Conservation (phyloP, 2,329 filamentous ascomycete genomes). For the Scorias spongiosa region DNA sequence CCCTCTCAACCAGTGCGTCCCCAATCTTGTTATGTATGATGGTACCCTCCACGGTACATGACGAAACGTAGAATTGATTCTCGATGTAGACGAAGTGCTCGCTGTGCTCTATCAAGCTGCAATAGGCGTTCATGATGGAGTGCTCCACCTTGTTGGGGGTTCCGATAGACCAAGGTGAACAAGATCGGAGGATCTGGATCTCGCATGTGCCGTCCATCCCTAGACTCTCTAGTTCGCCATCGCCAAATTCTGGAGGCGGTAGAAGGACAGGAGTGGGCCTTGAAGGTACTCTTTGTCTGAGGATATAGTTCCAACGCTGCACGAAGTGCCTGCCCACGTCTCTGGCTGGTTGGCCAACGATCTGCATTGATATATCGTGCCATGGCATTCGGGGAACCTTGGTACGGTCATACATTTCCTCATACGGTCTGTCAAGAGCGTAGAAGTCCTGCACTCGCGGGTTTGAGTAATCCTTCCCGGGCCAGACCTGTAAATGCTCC, state of each 20-base stretch:
- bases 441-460: slow-evolving; percentile 92
- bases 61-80: slow-evolving; percentile 97
- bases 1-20: slow-evolving; percentile 83
- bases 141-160: slow-evolving; percentile 71
- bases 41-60: slow-evolving; percentile 72
- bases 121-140: slow-evolving; percentile 90
- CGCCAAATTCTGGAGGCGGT: slow-evolving; percentile 80
- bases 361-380: slow-evolving; percentile 97
- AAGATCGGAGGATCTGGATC: slow-evolving; percentile 86
- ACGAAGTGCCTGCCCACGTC: slow-evolving; percentile 94
- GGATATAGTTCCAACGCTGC: slow-evolving; percentile 93
- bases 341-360: slow-evolving; percentile 86
- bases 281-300: slow-evolving; percentile 83
- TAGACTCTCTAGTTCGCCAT: slow-evolving; percentile 70
- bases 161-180: slow-evolving; percentile 80
- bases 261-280: slow-evolving; percentile 85
- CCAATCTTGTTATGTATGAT: slow-evolving; percentile 88
- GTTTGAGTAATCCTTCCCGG: slow-evolving; percentile 97
- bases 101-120: slow-evolving; percentile 86
- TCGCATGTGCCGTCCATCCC: slow-evolving; percentile 90
- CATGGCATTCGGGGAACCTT: slow-evolving; percentile 90
- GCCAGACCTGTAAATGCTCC: slow-evolving; percentile 90
- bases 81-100: slow-evolving; percentile 98
- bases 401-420: slow-evolving; percentile 94
- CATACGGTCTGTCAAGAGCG: slow-evolving; percentile 81